phyloP scores from a whole-genome alignment of 176 grass and related monocot genomes.

The Aegilops longissima region DNA sequence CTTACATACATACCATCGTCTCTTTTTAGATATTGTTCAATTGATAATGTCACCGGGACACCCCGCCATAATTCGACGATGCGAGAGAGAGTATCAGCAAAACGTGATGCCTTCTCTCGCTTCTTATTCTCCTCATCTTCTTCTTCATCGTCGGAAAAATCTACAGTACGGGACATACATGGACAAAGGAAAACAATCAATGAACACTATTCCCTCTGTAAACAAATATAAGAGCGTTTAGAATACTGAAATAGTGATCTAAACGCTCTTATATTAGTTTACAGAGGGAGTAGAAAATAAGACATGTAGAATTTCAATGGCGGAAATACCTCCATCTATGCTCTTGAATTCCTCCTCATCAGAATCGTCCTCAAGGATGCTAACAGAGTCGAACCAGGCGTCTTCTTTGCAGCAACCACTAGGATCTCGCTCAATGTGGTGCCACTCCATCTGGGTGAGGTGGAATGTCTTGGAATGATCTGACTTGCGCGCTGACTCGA shows the following conservation, averaged over 20 bases:
- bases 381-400: constrained; percentile 92
- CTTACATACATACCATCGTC: constrained; percentile 39
- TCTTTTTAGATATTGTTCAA: constrained; percentile 70
- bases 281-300: background rate
- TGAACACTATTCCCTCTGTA: background rate
- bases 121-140: constrained; percentile 43
- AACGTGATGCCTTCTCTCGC: constrained; percentile 52
- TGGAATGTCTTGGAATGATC: constrained; percentile 75
- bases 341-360: constrained; percentile 95
- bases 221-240: no score
- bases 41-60: constrained; percentile 55
- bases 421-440: constrained; percentile 65
- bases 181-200: background rate
- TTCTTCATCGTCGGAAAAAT: constrained; percentile 45
- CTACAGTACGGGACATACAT: constrained; percentile 18
- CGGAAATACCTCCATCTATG: constrained; percentile 57
- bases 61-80: constrained; percentile 49
- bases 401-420: constrained; percentile 87
- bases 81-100: constrained; percentile 53
- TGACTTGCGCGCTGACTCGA: constrained; percentile 59
- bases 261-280: no score
- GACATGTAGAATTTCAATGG: background rate
- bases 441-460: constrained; percentile 83
- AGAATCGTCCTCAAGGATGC: constrained; percentile 83
- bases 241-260: no score